phyloP scores from a whole-genome alignment of 2,329 filamentous ascomycete species.

The Cladophialophora chaetospira region DNA sequence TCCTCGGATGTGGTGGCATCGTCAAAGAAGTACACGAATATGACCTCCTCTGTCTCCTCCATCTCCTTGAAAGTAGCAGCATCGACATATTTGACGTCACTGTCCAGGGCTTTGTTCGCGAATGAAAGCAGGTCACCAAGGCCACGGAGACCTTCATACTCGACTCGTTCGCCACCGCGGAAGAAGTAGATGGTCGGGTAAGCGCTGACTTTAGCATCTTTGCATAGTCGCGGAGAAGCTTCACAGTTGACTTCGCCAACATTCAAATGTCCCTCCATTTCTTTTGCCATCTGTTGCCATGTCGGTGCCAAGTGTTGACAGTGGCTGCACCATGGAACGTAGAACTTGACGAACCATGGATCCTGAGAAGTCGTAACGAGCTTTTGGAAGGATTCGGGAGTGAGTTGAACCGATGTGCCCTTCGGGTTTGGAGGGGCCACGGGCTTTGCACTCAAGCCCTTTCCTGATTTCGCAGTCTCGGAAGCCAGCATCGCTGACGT shows the following conservation, averaged over 20 bases:
- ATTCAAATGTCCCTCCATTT: conserved; percentile 87
- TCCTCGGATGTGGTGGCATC: conserved; percentile 91
- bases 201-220: conserved; percentile 75
- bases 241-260: conserved; percentile 97
- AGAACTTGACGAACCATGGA: conserved; percentile 98
- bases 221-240: conserved; percentile 81
- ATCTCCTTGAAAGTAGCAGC: conserved; percentile 74
- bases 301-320: conserved; percentile 90
- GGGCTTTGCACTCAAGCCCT: conserved; percentile 56
- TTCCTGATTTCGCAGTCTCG: conserved; percentile 44
- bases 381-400: conserved; percentile 81
- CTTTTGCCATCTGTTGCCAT: conserved; percentile 86
- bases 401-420: conserved; percentile 74
- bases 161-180: conserved; percentile 84
- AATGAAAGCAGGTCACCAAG: conserved; percentile 87
- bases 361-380: conserved; percentile 84
- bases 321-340: conserved; percentile 95
- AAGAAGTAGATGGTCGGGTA: conserved; percentile 95
- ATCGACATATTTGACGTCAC: conserved; percentile 79
- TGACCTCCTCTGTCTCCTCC: conserved; percentile 90
- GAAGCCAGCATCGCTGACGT: conserved; percentile 34
- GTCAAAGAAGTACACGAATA: conserved; percentile 98
- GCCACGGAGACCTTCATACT: conserved; percentile 89
- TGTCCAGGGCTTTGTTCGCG: conserved; percentile 79
- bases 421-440: conserved; percentile 66